Base-by-base conservation (phyloP, 2,329 filamentous ascomycete species). In the Pseudogymnoascus sp. region DNA sequence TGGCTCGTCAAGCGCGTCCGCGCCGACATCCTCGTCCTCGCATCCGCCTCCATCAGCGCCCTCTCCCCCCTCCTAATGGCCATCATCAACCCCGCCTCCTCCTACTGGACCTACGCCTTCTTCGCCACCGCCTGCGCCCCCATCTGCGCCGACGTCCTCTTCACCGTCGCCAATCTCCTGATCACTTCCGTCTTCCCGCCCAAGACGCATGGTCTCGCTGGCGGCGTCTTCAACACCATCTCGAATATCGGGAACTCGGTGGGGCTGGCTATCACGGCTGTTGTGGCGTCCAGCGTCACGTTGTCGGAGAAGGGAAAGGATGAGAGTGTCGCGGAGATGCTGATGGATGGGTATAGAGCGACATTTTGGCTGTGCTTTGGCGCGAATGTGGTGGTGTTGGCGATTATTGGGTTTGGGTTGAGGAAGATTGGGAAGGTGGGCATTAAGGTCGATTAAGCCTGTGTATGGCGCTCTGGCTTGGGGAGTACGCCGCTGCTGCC, bases 161-260 rank as follows among this genome's bases (percentile, higher is more conserved):
- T 84, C 69, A 86, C 82, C 0, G 78, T 87, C 2, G 81, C 79
- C 0, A 74, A 82, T 22, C 76, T 87, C 19, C 72, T 86, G 3
- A 78, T 86, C 6, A 78, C 78, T 0, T 79, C 82, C 12, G 78
- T 76, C 2, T 87, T 86, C 65, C 80, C 82, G 0, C 75, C 78
- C n/a, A 73, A 82, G 7, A 84, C 78, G 0, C 84, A 87, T 63
- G 82, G 81, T 0, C 73, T 88, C 0, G 84, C 83, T 0, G 85
- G 84, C 0, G 84, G 82, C 0, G 84, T 88, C 0, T 87, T 87
- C 71, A 86, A 84, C 65, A 85, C 83, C 0, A 75, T 81, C 0
- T 74, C 78, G 0, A 83, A 87, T 65, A 80, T 87, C 62, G 84
- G 84, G 0, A 79, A 77, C 16, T 78, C 79, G 0, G 74, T 85